Base-by-base conservation (phyloP, 306 rosid genomes). In the Canavalia gladiata region DNA sequence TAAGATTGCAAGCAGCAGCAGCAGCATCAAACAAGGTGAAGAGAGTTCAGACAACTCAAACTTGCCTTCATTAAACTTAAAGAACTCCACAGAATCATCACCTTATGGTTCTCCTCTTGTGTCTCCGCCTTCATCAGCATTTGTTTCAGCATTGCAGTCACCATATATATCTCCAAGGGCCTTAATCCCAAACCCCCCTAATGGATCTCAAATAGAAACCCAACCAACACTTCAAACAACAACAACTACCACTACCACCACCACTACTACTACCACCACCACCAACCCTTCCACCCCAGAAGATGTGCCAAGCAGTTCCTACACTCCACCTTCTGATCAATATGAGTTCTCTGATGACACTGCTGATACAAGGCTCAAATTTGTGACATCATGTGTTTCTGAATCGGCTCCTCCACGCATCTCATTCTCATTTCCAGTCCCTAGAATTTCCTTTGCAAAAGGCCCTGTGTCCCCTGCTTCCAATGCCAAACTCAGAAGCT, bases 141-240 rank as follows among this genome's bases (percentile, higher is more conserved):
- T 94, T 83, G 96, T 92, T 85, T 94, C 98, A 43, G 98, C 98
- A 55, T 83, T 92, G 68, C 98, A 91, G 51, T 94, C 98, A 2
- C 98, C 98, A 8, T 92, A 92, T 82, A 89, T 94, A 65, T 94
- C 98, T 58, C 98, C 97, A 5, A 88, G 98, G 72, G 96, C 96
- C 84, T 64, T 69, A 39, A 5, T 72, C 37, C 82, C 85, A 68
- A 79, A 75, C 33, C 75, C 75, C 28, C 58, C 68, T 3, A 58
- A 39, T n/a, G 58, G 39, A 1, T 31, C 54, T 67, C 3, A 60
- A 28, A 51, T 66, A 30, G 85, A 64, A 64, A 83, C 77, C 77
- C 84, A 33, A 35, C 78, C 68, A 55, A n/a, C 56, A 70, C 41
- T 6, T 39, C 50, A 8, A 59, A 25, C 83, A 71, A 31, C 67